Evolutionary conservation across 2,329 filamentous ascomycete species (phyloP).

Genomic region (Zasmidium cellare): DNA sequence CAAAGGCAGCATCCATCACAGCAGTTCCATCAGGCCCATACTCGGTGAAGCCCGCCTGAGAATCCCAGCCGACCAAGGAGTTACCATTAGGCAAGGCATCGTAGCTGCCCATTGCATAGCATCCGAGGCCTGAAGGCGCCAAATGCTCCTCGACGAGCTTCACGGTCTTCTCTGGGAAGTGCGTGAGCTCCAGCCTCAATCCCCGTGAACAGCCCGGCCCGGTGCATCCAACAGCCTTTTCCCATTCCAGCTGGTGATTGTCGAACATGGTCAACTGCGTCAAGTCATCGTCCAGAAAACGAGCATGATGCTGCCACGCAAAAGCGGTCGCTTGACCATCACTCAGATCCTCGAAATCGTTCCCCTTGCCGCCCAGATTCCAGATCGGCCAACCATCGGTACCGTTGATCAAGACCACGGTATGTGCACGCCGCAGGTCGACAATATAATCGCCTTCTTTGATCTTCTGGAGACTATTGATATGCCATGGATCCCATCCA

Average conservation of each 20-base stretch:
- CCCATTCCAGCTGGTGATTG: slow-evolving; percentile 6
- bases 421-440: slow-evolving; percentile 50
- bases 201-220: background rate
- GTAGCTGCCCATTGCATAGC: slow-evolving; percentile 2
- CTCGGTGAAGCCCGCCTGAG: background rate
- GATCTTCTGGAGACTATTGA: slow-evolving; percentile 56
- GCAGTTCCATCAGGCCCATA: background rate
- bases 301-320: slow-evolving; percentile 24
- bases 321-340: slow-evolving; percentile 22
- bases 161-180: background rate
- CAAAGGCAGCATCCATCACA: background rate
- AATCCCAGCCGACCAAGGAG: background rate
- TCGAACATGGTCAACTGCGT: slow-evolving; percentile 14
- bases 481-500: slow-evolving; percentile 50
- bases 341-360: slow-evolving; percentile 25
- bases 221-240: background rate
- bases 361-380: slow-evolving; percentile 41
- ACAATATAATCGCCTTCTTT: slow-evolving; percentile 52
- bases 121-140: background rate
- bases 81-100: background rate
- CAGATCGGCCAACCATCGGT: slow-evolving; percentile 45
- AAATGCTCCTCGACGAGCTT: background rate
- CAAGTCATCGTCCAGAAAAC: slow-evolving; percentile 11
- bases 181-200: background rate
- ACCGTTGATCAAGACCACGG: slow-evolving; percentile 48